These are phyloP conservation scores for Rosa multiflora DNA, from an alignment of 306 rosid genomes.

Conservation along the genomic window DNA sequence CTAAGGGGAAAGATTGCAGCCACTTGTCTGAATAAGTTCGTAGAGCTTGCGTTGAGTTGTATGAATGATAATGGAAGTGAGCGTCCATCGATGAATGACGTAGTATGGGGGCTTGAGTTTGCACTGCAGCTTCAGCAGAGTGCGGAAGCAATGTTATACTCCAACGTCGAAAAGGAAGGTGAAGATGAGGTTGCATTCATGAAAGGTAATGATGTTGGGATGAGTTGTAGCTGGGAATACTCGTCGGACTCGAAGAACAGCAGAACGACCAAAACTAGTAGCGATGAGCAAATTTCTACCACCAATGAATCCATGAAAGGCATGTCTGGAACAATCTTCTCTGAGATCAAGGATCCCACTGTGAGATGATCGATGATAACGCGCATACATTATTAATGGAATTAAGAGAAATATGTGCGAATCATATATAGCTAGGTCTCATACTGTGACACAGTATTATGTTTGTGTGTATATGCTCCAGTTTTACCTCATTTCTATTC, in stretches of 20 bases:
- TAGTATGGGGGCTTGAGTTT: constrained; percentile 33
- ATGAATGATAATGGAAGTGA: constrained; percentile 40
- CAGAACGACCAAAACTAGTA: constrained; percentile 2
- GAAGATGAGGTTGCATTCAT: background rate
- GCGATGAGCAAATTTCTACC: background rate
- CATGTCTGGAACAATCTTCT: constrained; percentile 4
- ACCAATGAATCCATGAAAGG: constrained; percentile 3
- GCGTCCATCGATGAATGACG: constrained; percentile 51
- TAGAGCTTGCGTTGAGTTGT: constrained; percentile 46
- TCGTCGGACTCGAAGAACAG: background rate
- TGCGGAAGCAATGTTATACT: background rate
- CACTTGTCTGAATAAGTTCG: constrained; percentile 37
- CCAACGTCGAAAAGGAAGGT: background rate
- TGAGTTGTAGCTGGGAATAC: constrained; percentile 16
- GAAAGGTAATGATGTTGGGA: background rate
- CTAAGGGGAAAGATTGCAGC: constrained; percentile 28
- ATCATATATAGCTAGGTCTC: background rate
- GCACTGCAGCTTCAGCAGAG: constrained; percentile 48
- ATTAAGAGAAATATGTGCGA: background rate
- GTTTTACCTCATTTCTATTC: background rate
- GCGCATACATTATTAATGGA: background rate
- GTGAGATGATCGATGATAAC: background rate
- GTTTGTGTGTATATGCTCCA: background rate
- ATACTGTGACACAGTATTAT: background rate
- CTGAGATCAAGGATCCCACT: constrained; percentile 15